phyloP scores from a whole-genome alignment of 306 rosid genomes.

The Prosopis cineraria region DNA sequence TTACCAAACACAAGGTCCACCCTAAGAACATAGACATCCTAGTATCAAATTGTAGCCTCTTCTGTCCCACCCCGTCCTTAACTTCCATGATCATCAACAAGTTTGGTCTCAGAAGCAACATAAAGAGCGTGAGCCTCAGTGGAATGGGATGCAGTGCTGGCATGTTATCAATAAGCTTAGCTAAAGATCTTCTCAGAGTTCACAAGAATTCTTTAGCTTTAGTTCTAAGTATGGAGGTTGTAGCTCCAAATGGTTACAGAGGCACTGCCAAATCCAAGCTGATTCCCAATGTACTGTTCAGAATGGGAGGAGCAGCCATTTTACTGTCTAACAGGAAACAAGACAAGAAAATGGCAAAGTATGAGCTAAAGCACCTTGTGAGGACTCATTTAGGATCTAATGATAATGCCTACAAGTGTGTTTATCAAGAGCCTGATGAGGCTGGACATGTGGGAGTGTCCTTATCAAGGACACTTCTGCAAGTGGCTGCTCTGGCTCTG shows the following conservation, averaged over 20 bases:
- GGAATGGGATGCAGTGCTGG: constrained; percentile 92
- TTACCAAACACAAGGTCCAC: constrained; percentile 53
- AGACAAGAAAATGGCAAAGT: constrained; percentile 55
- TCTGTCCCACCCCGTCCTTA: constrained; percentile 75
- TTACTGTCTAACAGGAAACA: constrained; percentile 59
- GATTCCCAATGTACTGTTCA: constrained; percentile 60
- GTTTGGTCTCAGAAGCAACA: constrained; percentile 65
- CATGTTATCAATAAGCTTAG: constrained; percentile 57
- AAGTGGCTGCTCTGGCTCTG: constrained; percentile 61
- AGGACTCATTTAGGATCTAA: constrained; percentile 63
- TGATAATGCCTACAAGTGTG: constrained; percentile 57
- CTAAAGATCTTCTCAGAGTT: constrained; percentile 62
- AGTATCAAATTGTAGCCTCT: constrained; percentile 72
- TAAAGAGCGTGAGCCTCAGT: constrained; percentile 58
- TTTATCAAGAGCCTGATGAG: constrained; percentile 59
- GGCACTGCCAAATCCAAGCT: constrained; percentile 64
- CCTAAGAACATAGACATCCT: constrained; percentile 73
- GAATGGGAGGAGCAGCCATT: constrained; percentile 77
- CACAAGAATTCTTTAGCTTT: constrained; percentile 62
- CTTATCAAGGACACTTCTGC: constrained; percentile 48
- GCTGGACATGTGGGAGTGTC: constrained; percentile 54
- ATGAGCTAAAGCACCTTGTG: constrained; percentile 65
- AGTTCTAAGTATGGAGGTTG: constrained; percentile 71
- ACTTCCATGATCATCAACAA: constrained; percentile 64
- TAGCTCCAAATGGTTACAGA: constrained; percentile 54